Base-by-base conservation (phyloP, 1,284 basidiomycete species). In the Leccinum pachyderme region DNA sequence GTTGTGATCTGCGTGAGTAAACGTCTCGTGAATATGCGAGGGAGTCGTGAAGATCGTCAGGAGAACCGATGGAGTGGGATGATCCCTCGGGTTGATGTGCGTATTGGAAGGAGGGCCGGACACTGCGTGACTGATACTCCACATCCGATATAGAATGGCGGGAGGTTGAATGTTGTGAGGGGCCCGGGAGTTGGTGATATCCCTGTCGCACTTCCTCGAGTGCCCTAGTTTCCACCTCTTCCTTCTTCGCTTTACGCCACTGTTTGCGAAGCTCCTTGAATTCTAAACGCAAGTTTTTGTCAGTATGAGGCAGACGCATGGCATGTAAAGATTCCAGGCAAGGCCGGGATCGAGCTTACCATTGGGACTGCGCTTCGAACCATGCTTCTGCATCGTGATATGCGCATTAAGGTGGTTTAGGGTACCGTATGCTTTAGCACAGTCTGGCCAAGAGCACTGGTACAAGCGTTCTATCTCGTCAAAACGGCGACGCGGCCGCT, bases 201-300 rank as follows among this genome's bases (percentile, higher is more conserved):
- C 51, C 57, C 29, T 54, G 57, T 39, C 50, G 63, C 43, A 47
- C 57, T 3, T 22, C 47, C 45, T 62, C 57, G 27, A 65, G 50
- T 43, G 57, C 51, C 35, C 55, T 68, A 9, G 59, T 48, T 46
- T 79, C 79, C 15, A 75, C 70, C 43, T 70, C 79, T 62, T 92
- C 90, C 73, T 95, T 93, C 79, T 95, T 98, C 65, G 87, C 84
- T 75, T 92, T 93, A 52, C 94, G 85, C 94, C 95, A 97, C 63
- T 91, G 89, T 72, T 95, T 97, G 59, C 95, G 86, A 69, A 97
- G 87, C 67, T 98, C 96, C 72, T 97, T 98, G 80, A 98, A 98
- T 77, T 98, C 95, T 96, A 70, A 18, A 63, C 51, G 58, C 0
- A 50, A 32, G 28, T 54, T 49, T 49, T 57, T 31, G 49, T 65